phyloP scores from a whole-genome alignment of 148 eudicot species.

The Amaranthus palmeri region DNA sequence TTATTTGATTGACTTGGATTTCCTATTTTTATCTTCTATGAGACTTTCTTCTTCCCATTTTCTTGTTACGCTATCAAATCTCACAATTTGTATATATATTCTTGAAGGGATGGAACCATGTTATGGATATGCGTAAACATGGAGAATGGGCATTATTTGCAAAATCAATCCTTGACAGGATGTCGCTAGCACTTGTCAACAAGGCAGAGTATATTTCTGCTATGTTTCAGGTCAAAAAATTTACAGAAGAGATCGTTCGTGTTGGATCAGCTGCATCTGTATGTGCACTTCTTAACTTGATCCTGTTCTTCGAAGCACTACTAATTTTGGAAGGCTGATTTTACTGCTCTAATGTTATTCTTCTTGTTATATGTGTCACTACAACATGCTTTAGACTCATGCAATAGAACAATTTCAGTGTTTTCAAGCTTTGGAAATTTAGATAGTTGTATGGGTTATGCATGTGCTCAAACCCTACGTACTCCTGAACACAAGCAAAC shows the following conservation, averaged over 20 bases:
- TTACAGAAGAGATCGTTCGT: constrained; percentile 92
- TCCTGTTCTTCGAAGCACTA: constrained; percentile 85
- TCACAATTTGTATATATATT: too few relatives aligned
- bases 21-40: too few relatives aligned
- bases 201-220: constrained; percentile 57
- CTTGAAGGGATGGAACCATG: constrained; percentile 79
- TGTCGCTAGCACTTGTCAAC: constrained; percentile 76
- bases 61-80: too few relatives aligned
- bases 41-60: too few relatives aligned
- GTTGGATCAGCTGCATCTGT: constrained; percentile 97
- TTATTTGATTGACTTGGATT: too few relatives aligned
- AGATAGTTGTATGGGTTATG: too few relatives aligned
- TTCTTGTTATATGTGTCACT: too few relatives aligned
- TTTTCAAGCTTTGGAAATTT: too few relatives aligned
- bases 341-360: constrained; percentile 14
- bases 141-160: constrained; percentile 85
- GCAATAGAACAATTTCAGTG: too few relatives aligned
- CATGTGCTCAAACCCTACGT: too few relatives aligned
- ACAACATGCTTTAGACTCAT: too few relatives aligned
- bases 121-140: constrained; percentile 62
- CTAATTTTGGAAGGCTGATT: constrained; percentile 83
- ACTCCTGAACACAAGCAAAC: too few relatives aligned
- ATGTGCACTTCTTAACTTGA: constrained; percentile 84
- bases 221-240: constrained; percentile 66
- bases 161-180: constrained; percentile 94